These are phyloP conservation scores for Beauveria bassiana DNA, from an alignment of 2,329 filamentous ascomycete genomes.

Conservation along the genomic window DNA sequence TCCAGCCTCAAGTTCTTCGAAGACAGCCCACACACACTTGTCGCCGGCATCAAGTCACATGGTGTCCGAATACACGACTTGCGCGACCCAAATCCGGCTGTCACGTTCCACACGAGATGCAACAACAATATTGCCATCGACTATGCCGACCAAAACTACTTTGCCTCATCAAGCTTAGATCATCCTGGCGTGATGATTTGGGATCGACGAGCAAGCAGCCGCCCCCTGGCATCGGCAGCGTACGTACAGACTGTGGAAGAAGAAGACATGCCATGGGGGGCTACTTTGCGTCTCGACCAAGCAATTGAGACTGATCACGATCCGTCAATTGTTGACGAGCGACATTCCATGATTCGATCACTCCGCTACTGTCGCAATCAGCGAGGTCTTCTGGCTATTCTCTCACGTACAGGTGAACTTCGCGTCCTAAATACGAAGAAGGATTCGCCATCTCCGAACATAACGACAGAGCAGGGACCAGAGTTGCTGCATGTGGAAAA, in stretches of 20 bases:
- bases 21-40: slow-evolving; percentile 64
- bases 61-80: slow-evolving; percentile 73
- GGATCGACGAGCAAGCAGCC: slow-evolving; percentile 60
- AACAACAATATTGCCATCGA: slow-evolving; percentile 71
- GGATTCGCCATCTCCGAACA: slow-evolving; percentile 36
- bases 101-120: slow-evolving; percentile 57
- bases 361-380: slow-evolving; percentile 57
- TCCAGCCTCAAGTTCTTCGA: slow-evolving; percentile 78
- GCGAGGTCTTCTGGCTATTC: slow-evolving; percentile 51
- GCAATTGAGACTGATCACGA: slow-evolving; percentile 49
- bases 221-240: slow-evolving; percentile 41
- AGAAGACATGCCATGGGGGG: slow-evolving; percentile 57
- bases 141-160: slow-evolving; percentile 74
- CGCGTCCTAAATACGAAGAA: slow-evolving; percentile 52
- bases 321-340: slow-evolving; percentile 42
- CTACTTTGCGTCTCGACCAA: slow-evolving; percentile 48
- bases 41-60: slow-evolving; percentile 68
- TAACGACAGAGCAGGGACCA: slow-evolving; percentile 39
- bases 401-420: slow-evolving; percentile 56
- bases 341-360: slow-evolving; percentile 54
- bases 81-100: slow-evolving; percentile 47
- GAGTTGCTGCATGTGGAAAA: slow-evolving; percentile 52
- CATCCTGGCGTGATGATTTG: slow-evolving; percentile 69
- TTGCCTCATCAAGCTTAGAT: slow-evolving; percentile 70
- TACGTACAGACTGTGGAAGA: slow-evolving; percentile 52